Evolutionary conservation across 202 grass and related monocot species (phyloP).

Genomic region (Musa balbisiana): DNA sequence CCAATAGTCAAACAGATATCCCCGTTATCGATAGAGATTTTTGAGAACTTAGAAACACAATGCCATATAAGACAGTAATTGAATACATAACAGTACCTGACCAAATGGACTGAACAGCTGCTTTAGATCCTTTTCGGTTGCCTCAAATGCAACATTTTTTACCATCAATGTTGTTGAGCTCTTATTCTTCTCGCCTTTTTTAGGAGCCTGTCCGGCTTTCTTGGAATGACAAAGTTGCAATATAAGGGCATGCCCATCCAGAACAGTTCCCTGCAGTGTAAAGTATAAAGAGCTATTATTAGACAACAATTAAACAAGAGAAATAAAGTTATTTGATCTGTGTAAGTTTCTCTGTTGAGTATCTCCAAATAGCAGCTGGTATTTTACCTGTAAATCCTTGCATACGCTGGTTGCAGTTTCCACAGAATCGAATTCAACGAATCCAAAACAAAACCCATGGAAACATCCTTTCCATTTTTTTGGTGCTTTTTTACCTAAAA

Average conservation of each 20-base stretch:
- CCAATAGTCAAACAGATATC: no score
- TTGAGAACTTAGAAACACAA: background rate
- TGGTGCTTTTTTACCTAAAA: conserved; percentile 79
- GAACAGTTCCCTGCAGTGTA: conserved; percentile 55
- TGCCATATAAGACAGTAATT: background rate
- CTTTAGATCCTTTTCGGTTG: conserved; percentile 70
- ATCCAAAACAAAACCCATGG: conserved; percentile 96
- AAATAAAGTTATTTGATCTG: background rate
- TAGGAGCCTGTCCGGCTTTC: conserved; percentile 40
- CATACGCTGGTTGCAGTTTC: conserved; percentile 78
- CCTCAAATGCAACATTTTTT: conserved; percentile 92
- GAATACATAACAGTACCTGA: conserved; percentile 41
- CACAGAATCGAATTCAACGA: conserved; percentile 85
- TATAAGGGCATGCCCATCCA: conserved; percentile 92
- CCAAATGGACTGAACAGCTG: conserved; percentile 97
- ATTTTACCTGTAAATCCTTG: conserved; percentile 73
- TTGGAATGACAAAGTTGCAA: conserved; percentile 86
- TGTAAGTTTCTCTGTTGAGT: background rate
- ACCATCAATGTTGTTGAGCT: conserved; percentile 89
- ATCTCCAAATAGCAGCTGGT: background rate
- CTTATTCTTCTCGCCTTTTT: conserved; percentile 69
- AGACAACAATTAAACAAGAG: background rate
- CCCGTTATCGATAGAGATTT: background rate
- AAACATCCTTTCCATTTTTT: conserved; percentile 89
- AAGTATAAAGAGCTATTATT: conserved; percentile 10